These are phyloP conservation scores for Fusarium gaditjirri DNA, from an alignment of 2,329 filamentous ascomycete genomes.

Conservation along the genomic window DNA sequence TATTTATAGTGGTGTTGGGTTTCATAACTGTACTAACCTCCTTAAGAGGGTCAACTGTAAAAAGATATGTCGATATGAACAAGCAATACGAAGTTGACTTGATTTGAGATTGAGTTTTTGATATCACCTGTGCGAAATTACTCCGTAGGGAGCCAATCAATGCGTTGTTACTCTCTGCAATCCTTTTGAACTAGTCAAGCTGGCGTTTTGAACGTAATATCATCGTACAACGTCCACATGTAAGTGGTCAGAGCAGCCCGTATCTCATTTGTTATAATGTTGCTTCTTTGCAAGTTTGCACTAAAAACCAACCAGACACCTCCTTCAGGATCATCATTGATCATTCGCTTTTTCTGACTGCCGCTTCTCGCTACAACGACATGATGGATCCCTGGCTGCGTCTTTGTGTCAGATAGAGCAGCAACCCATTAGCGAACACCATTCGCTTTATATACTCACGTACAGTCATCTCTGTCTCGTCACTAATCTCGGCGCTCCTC, in stretches of 20 bases:
- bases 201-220: neutral
- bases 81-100: neutral
- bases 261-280: slow-evolving; percentile 15
- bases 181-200: slow-evolving; percentile 2
- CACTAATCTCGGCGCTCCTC: slow-evolving; percentile 35
- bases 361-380: neutral
- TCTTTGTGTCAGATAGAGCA: slow-evolving; percentile 16
- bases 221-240: neutral
- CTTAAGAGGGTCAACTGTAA: neutral
- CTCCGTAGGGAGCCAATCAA: slow-evolving; percentile 26
- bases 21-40: neutral
- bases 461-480: slow-evolving; percentile 17
- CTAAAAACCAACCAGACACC: slow-evolving; percentile 15
- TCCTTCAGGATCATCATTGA: neutral
- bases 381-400: neutral
- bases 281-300: neutral
- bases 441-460: slow-evolving; percentile 4
- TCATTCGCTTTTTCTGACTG: neutral
- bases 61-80: neutral
- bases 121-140: neutral
- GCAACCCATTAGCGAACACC: neutral
- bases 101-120: neutral
- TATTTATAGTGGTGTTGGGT: neutral
- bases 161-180: neutral
- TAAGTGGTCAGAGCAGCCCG: slow-evolving; percentile 3